Base-by-base conservation (phyloP, 768 basidiomycete genomes). In the Mycena sanguinolenta region DNA sequence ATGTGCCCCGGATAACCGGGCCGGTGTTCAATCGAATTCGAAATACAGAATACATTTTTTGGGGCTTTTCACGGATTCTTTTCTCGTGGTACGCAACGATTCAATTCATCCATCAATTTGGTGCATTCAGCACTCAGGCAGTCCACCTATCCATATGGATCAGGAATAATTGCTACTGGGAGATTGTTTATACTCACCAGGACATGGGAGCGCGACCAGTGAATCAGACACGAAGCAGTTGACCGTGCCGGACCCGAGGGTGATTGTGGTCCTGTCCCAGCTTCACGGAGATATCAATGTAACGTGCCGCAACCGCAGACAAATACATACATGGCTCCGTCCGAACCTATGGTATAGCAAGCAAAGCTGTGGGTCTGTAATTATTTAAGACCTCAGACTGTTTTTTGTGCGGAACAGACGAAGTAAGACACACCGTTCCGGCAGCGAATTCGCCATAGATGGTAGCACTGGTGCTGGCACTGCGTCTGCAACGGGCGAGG, bases 221-320 rank as follows among this genome's bases (percentile, higher is more conserved):
- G 50, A 52, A 52, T 28, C 50, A 52, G 50, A 52, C 50, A 52
- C 50, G 27, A 52, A 52, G 50, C 27, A 28, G 50, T 52, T 28
- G 17, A 52, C 50, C 27, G 27, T 52, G 50, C 50, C 50, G 14
- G 50, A 52, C 27, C 13, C 27, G 7, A 28, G 50, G 27, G 50
- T 52, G 50, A 52, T 28, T 52, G 46, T 49, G 46, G 46, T 49
- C 46, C 46, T 49, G 46, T 49, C n/a, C 46, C 46, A 49, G 46
- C 46, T 52, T 52, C 50, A 52, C 27, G 50, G 27, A 52, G 50
- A 52, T 52, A 27, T 52, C 50, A 52, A 19, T 27, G 21, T 28
- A 52, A 28, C 50, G 27, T 28, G 27, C 25, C 50, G 19, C 17
- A 52, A 19, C 25, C 50, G 21, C 9, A 19, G 50, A 28, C 27